Evolutionary conservation across 2,329 filamentous ascomycete species (phyloP).

Genomic region (Periglandula ipomoeae): DNA sequence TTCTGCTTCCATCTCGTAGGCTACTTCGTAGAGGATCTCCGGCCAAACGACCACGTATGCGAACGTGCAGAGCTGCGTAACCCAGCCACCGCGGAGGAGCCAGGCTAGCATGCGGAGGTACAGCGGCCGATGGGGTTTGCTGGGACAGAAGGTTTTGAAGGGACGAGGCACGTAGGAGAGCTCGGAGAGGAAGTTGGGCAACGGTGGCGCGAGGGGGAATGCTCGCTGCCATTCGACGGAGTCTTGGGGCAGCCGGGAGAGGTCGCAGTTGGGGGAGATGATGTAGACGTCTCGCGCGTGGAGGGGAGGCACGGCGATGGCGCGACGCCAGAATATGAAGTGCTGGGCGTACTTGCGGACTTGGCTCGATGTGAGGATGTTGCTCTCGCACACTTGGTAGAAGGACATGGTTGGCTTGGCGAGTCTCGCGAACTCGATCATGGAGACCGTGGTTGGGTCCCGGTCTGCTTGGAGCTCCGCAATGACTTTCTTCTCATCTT

Average conservation of each 20-base stretch:
- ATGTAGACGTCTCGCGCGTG: slow-evolving; percentile 88
- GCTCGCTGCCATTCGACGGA: slow-evolving; percentile 62
- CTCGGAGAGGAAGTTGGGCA: slow-evolving; percentile 80
- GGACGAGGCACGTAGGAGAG: slow-evolving; percentile 72
- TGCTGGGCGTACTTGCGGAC: slow-evolving; percentile 85
- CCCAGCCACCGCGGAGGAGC: slow-evolving; percentile 87
- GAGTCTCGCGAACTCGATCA: slow-evolving; percentile 74
- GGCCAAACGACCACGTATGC: slow-evolving; percentile 79
- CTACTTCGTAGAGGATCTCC: slow-evolving; percentile 73
- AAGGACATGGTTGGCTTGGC: slow-evolving; percentile 62
- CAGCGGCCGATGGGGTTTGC: slow-evolving; percentile 73
- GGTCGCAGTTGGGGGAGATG: slow-evolving; percentile 80
- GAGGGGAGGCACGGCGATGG: slow-evolving; percentile 82
- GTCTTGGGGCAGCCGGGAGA: slow-evolving; percentile 59
- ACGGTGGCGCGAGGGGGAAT: slow-evolving; percentile 74
- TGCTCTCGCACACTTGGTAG: slow-evolving; percentile 60
- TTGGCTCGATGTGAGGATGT: slow-evolving; percentile 66
- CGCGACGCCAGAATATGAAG: slow-evolving; percentile 91
- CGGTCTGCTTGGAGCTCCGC: slow-evolving; percentile 69
- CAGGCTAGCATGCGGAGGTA: slow-evolving; percentile 91
- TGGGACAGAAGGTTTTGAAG: slow-evolving; percentile 77
- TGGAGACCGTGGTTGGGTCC: slow-evolving; percentile 64
- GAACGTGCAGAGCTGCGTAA: slow-evolving; percentile 86
- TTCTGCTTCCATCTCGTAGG: slow-evolving; percentile 59
- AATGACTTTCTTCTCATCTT: slow-evolving; percentile 66